Conservation (phyloP, 306 rosid species). For the Spatholobus suberectus region DNA sequence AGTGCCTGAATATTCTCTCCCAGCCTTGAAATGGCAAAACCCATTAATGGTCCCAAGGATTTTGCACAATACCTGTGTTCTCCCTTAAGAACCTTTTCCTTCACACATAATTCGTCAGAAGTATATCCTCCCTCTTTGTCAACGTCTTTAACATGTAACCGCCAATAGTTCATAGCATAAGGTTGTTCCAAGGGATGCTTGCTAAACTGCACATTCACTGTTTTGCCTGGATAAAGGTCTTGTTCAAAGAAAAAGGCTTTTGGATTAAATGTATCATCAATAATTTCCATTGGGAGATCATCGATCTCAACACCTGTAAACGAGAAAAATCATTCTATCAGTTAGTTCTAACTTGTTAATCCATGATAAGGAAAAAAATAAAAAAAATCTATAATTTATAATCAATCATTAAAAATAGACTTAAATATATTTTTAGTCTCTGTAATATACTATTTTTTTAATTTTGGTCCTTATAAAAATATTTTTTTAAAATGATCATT, state of each 20-base stretch:
- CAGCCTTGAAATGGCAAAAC: constrained; percentile 38
- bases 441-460: too few species aligned
- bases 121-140: background rate
- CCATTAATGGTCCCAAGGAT: constrained; percentile 51
- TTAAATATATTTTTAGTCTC: too few species aligned
- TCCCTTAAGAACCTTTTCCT: background rate
- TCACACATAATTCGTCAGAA: background rate
- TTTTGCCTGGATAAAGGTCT: constrained; percentile 13
- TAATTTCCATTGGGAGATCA: background rate
- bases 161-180: background rate
- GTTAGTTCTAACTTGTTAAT: too few species aligned
- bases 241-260: background rate
- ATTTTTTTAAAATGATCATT: too few species aligned
- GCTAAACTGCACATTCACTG: constrained; percentile 6
- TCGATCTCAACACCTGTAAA: background rate
- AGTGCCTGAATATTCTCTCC: constrained; percentile 50
- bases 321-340: background rate
- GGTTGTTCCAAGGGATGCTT: background rate
- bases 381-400: too few species aligned
- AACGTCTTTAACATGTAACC: background rate
- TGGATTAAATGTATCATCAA: background rate
- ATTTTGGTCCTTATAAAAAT: too few species aligned
- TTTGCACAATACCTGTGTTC: constrained; percentile 27
- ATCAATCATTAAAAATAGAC: too few species aligned
- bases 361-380: background rate